These are phyloP conservation scores for Mycena albidolilacea DNA, from an alignment of 768 basidiomycete species.

Conservation along the genomic window DNA sequence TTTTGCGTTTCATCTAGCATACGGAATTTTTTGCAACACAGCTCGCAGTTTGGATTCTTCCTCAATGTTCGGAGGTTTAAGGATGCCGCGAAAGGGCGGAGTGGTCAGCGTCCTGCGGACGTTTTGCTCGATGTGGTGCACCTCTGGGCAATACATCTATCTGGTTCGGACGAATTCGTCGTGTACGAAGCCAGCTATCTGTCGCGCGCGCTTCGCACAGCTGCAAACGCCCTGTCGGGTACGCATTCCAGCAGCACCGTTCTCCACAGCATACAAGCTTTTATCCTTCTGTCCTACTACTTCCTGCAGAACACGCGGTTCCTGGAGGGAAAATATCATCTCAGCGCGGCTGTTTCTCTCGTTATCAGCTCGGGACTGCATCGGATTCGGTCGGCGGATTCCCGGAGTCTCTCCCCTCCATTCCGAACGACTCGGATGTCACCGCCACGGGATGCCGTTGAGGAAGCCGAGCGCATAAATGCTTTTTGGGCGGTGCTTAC, in stretches of 20 bases:
- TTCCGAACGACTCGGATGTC: conserved; percentile 42
- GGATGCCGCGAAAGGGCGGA: not conserved
- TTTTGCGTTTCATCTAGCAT: conserved; percentile 16
- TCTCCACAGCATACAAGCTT: conserved; percentile 3
- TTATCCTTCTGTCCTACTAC: not conserved
- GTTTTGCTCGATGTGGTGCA: conserved; percentile 8
- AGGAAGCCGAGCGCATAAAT: conserved; percentile 50
- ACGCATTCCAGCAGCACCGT: not conserved
- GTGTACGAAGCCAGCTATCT: not conserved
- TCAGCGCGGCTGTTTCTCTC: conserved; percentile 2
- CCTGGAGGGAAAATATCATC: conserved; percentile 8
- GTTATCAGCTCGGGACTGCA: conserved; percentile 1
- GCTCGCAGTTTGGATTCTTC: conserved; percentile 11
- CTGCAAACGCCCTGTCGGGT: not conserved
- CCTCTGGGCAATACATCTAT: conserved; percentile 6
- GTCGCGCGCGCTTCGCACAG: not conserved
- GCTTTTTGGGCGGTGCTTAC: conserved; percentile 53
- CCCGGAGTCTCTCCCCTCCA: not conserved
- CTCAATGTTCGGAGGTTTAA: not conserved
- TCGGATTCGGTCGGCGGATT: not conserved
- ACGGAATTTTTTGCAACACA: conserved; percentile 23
- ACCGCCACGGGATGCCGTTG: conserved; percentile 47
- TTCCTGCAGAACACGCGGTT: conserved; percentile 4
- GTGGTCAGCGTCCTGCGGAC: conserved; percentile 4
- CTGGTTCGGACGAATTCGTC: conserved; percentile 6